Percentiles rank a stretch among this genome's conserved stretches.
Evolutionary conservation across 441 rosid genomes (phyloP).

Genomic region (Adansonia grandidieri): DNA sequence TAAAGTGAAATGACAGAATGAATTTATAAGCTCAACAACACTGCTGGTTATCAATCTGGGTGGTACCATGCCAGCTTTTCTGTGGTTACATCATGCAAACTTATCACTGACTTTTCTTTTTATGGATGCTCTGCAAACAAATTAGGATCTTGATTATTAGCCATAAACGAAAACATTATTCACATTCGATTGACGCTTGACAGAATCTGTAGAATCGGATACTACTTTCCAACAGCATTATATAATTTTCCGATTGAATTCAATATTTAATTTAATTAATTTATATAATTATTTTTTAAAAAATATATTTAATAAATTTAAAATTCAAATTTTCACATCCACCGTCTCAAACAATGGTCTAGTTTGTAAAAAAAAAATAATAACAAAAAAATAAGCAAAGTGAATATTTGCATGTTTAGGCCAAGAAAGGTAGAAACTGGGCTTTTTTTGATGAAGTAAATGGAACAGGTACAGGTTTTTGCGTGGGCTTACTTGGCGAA

Average conservation of each 20-base stretch:
- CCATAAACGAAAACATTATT: not conserved
- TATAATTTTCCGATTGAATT: too few relatives aligned
- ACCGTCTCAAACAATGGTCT: too few relatives aligned
- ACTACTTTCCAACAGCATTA: not conserved
- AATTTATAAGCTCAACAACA: constrained; percentile 1
- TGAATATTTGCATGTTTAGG: too few relatives aligned
- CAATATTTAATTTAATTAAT: too few relatives aligned
- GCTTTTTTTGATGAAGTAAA: not conserved
- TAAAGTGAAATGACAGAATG: not conserved
- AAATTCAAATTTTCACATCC: too few relatives aligned
- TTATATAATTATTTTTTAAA: too few relatives aligned
- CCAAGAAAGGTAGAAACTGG: not conserved
- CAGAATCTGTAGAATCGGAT: not conserved
- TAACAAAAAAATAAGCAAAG: too few relatives aligned
- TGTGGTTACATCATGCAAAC: constrained; percentile 5
- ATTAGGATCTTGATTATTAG: not conserved
- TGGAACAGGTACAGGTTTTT: not conserved
- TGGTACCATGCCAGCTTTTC: constrained; percentile 10
- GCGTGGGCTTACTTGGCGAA: not conserved
- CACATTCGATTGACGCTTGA: not conserved
- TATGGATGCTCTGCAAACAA: not conserved
- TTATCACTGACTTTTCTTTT: not conserved
- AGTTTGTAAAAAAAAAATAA: too few relatives aligned
- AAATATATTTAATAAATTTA: too few relatives aligned
- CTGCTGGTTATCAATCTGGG: not conserved